Evolutionary conservation across 441 rosid genomes (phyloP), one percentile per base, ranked within the genome.

Genomic region (Euphorbia corollata): DNA sequence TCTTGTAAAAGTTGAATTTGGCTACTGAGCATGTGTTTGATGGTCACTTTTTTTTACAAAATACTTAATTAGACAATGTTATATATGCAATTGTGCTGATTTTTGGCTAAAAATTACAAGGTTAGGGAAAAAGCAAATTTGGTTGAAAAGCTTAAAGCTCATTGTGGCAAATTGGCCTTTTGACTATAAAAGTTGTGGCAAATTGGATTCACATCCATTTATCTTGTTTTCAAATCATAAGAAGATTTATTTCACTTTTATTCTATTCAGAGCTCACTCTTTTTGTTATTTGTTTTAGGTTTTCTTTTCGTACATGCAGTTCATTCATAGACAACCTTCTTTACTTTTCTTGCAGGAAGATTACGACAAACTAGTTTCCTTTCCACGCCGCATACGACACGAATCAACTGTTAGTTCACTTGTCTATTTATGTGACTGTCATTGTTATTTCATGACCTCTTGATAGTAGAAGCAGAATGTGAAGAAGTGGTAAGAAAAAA

Each of bases 371-470:
- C 64, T 92, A 79, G 80, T 84, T 47, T 76, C 76, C 57, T 80
- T 68, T 70, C 92, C 86, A 2, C 86, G 97, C 22, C 74, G 39
- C 67, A 73, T 90, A 68, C 90, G 97, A 55, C 87, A 88, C 53
- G 98, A 92, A 53, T 92, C 98, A 61, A 92, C 98, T 68, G 97
- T 90, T 75, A 77, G 98, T 79, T 69, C 66, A 74, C 39, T 68
- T 60, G 27, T 71, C 43, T 57, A 43, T 66, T 20, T n/a, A 61
- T 68, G 66, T 9, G 69, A 70, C n/a, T 27, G 12, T 6, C 16
- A 23, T 4, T 58, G 19, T 36, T 50, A 51, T 59, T 63, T 9
- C 18, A 18, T 22, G 65, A 51, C 60, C 36, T 51, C 55, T 19
- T 55, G 19, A 56, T 59, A 63, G 55, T 43, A 19, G 36, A 65